phyloP scores from a whole-genome alignment of 2,329 filamentous ascomycete genomes.

The Lasiodiplodia hormozganensis region DNA sequence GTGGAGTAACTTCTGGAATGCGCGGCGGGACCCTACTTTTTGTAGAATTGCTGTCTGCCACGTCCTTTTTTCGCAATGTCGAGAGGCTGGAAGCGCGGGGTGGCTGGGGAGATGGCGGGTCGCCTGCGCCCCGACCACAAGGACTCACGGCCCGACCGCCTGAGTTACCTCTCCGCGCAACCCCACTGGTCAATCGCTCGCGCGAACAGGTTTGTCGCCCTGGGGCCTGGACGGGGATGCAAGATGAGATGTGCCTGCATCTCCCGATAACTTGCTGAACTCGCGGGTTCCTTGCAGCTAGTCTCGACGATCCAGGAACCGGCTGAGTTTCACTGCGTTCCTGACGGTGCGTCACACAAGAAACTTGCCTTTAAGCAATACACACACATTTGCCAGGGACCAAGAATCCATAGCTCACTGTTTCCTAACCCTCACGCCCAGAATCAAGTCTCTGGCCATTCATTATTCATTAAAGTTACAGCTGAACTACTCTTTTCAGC shows the following conservation, averaged over 20 bases:
- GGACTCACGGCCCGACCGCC: constrained; percentile 1
- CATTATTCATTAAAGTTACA: no score
- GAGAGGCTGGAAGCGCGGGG: constrained; percentile 15
- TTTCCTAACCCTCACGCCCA: no score
- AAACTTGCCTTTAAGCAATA: no score
- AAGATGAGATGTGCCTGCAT: background rate
- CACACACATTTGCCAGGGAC: no score
- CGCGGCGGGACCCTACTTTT: background rate
- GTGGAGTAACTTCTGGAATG: constrained; percentile 22
- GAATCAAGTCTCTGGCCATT: no score
- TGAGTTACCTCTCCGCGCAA: background rate
- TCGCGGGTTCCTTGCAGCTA: constrained; percentile 14
- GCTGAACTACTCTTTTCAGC: no score
- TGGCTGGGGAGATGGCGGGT: constrained; percentile 22
- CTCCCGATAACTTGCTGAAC: background rate
- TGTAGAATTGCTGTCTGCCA: constrained; percentile 19
- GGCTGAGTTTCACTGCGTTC: background rate
- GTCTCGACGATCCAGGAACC: background rate
- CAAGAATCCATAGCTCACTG: no score
- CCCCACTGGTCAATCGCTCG: constrained; percentile 2
- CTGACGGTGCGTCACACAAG: no score
- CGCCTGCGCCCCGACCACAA: background rate
- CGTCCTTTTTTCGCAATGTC: constrained; percentile 1
- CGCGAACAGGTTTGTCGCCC: constrained; percentile 8
- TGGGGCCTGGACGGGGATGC: background rate